Base-by-base conservation (phyloP, 2,329 filamentous ascomycete species). In the Colletotrichum somersetense region DNA sequence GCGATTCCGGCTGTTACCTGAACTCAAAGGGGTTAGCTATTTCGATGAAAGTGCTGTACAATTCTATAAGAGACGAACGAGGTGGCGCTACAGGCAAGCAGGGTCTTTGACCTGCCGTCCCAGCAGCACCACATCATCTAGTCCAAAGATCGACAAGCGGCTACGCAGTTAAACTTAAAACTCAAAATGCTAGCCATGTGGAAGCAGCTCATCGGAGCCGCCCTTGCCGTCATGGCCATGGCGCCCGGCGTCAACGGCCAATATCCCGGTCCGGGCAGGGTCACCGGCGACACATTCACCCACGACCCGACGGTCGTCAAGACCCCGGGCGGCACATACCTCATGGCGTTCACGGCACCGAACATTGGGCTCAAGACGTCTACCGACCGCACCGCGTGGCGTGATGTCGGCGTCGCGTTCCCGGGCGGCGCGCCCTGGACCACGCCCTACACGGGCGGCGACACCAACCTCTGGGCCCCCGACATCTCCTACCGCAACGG, bases 381-480 rank as follows among this genome's bases (percentile, higher is more conserved):
- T 0, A 76, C 76, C 48, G 79, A 80, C 62, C 79, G 79, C 30
- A 80, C 79, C 1, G 66, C 62, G 2, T 80, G 79, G 79, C 73
- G 67, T 11, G 72, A 80, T 30, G 79, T 75, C 53, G 79, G 79
- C 1, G 72, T 75, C 20, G 79, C 68, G 11, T 80, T 80, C 71
- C 79, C 79, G 18, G 75, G 74, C 35, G 79, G 79, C 2, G 78
- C 79, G 8, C 73, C 79, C 0, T 80, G 79, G 79, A 80, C 79
- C 0, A 78, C 76, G 0, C 66, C 75, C 20, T 80, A 80, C 57
- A 80, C 78, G 35, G 68, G 71, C 3, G 78, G 77, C 38, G 77
- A 76, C 1, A 74, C 71, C 69, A 80, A 80, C 52, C 79, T 80
- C 44, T 83, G 71, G 87, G 89, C 89, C 0, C 89, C 89, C 0